Evolutionary conservation across 148 eudicot species (phyloP).

Genomic region (Rhododendron mucronatum): DNA sequence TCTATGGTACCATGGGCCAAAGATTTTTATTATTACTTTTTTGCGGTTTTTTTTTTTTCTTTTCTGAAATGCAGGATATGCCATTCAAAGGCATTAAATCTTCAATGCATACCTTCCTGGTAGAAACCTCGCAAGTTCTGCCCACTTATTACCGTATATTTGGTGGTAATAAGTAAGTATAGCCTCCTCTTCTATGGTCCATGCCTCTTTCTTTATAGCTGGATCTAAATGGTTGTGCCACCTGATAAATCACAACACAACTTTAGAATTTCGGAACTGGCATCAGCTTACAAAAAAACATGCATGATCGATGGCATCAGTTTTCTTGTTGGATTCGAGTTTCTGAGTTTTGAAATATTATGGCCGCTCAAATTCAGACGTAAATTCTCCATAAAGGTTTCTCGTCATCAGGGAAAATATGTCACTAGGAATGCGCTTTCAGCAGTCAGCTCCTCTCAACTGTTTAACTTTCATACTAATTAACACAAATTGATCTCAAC

Average conservation of each 20-base stretch:
- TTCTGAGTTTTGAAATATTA: not conserved
- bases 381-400: not conserved
- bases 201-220: constrained; percentile 70
- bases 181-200: constrained; percentile 74
- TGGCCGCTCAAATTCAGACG: not conserved
- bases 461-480: not conserved
- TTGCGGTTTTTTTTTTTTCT: not conserved
- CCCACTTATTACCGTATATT: constrained; percentile 83
- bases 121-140: constrained; percentile 69
- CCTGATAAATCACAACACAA: constrained; percentile 29
- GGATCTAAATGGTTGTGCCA: constrained; percentile 93
- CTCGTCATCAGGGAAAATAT: too few species aligned
- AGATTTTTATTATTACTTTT: not conserved
- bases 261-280: not conserved
- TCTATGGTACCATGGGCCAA: not conserved
- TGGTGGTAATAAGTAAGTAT: constrained; percentile 54
- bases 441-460: not conserved
- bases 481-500: not conserved
- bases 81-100: not conserved
- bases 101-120: constrained; percentile 72
- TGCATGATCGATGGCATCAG: not conserved
- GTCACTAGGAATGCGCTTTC: too few species aligned
- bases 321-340: not conserved
- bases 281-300: not conserved
- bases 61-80: too few species aligned